These are phyloP conservation scores for Phlyctochytrium planicorne DNA, from an alignment of 192 early-diverging fungal genomes.

Conservation along the genomic window DNA sequence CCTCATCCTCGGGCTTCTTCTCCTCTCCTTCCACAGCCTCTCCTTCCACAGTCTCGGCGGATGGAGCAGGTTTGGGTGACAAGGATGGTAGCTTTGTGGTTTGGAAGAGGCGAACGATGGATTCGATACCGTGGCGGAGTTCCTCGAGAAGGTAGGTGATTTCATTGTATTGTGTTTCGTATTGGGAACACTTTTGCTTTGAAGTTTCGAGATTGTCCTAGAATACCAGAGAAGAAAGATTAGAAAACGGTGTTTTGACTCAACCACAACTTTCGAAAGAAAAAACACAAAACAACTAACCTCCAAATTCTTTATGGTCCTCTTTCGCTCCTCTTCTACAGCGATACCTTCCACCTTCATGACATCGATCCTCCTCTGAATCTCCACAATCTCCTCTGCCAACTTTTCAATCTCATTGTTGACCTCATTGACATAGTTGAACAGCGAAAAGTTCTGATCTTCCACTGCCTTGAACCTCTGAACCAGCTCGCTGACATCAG, in stretches of 20 bases:
- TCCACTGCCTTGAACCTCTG: conserved; percentile 57
- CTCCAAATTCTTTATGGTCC: conserved; percentile 41
- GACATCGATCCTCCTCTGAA: conserved; percentile 49
- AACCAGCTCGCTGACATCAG: conserved; percentile 54
- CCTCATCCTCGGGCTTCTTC: background rate
- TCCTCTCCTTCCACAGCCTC: background rate
- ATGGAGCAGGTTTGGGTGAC: conserved; percentile 9
- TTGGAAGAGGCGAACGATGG: conserved; percentile 36
- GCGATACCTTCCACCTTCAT: conserved; percentile 39
- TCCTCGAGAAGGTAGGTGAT: conserved; percentile 33
- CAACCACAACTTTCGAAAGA: background rate
- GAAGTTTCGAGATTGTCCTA: conserved; percentile 35
- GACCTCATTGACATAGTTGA: conserved; percentile 67
- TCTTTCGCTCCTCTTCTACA: conserved; percentile 44
- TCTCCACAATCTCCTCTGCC: conserved; percentile 55
- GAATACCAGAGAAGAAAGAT: background rate
- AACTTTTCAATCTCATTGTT: conserved; percentile 61
- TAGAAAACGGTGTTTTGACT: background rate
- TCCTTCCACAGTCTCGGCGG: background rate
- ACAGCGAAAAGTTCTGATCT: conserved; percentile 64
- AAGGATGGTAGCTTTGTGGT: conserved; percentile 10
- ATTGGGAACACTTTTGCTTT: conserved; percentile 28
- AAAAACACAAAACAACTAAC: conserved; percentile 15
- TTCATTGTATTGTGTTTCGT: conserved; percentile 46
- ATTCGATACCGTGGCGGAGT: conserved; percentile 39